Percentiles rank a stretch among this genome's conserved stretches.
Evolutionary conservation across 116 monocot genomes (phyloP).

Genomic region (Phalaenopsis hybrid): DNA sequence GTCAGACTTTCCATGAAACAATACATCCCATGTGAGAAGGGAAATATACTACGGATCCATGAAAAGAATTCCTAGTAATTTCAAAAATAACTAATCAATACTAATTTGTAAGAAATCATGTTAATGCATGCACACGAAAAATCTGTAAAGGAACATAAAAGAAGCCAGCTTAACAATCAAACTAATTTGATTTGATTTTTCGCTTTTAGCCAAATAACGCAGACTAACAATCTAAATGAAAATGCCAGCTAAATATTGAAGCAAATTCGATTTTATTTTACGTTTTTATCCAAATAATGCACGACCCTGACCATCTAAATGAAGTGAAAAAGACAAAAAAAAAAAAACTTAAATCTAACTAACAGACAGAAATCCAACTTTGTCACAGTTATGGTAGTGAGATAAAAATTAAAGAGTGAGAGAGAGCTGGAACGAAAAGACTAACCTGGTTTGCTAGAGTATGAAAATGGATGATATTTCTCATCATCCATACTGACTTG

Average conservation of each 20-base stretch:
- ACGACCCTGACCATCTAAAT: too few species aligned
- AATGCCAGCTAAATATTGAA: too few species aligned
- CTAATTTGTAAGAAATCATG: neutral
- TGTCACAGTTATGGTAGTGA: too few species aligned
- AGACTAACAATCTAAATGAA: too few species aligned
- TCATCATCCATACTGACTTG: constrained; percentile 99
- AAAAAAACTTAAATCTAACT: neutral
- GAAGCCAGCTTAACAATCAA: neutral
- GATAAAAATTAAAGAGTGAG: neutral
- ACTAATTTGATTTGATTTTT: too few species aligned
- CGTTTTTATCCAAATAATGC: too few species aligned
- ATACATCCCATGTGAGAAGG: neutral
- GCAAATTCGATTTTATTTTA: too few species aligned
- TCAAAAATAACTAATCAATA: neutral
- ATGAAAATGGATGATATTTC: constrained; percentile 95
- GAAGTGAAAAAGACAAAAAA: neutral
- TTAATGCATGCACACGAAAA: neutral
- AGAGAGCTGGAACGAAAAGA: neutral
- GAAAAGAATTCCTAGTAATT: neutral
- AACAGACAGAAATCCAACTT: too few species aligned
- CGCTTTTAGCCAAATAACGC: too few species aligned
- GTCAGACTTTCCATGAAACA: neutral
- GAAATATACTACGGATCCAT: neutral
- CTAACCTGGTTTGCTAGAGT: constrained; percentile 96
- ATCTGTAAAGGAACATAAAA: neutral